Evolutionary conservation across 305 asterid genomes (phyloP), one percentile per base, ranked within the genome.

Genomic region (Rubia tinctorum): DNA sequence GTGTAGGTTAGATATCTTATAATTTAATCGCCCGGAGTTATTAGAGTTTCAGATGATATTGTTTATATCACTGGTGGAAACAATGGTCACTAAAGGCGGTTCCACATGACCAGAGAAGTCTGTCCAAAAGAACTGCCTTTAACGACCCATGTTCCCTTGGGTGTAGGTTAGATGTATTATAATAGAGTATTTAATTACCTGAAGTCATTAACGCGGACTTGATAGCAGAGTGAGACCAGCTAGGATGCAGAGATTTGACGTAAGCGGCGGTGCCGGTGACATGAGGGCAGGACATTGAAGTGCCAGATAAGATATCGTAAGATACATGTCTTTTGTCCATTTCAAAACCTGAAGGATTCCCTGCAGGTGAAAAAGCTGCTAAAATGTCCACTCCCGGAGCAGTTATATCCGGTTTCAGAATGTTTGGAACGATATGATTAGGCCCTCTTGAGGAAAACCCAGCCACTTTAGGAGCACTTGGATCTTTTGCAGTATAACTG

Each of bases 211-310:
- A 64, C 37, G 69, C 69, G 34, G 69, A 64, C n/a, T 64, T 64
- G 18, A 64, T 37, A 34, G 69, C 69, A 34, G 69, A 64, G 42
- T 45, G 25, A 13, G 69, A 64, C 69, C 69, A 64, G 5, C 20
- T 20, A 17, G 69, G 69, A 64, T 64, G 49, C 69, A 64, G 6
- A 13, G 67, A 62, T 62, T 62, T 62, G 43, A 62, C 39, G 12
- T 62, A 62, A 27, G n/a, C 43, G 34, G 69, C 47, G 12, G 69
- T 49, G 34, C 49, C 69, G 2, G 86, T 72, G 14, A 49, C 86
- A 67, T 84, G 88, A 15, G 83, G 86, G 56, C 88, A 85, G 65
- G 88, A 55, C 88, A 85, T 85, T 1, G 86, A 85, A 51, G 88
- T 85, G 0, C 86, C 86, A 2, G 85, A 71, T 66, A 78, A 23